Evolutionary conservation across 2,329 filamentous ascomycete genomes (phyloP), one percentile per base, ranked within the genome.

Genomic region (Diaporthe vaccinii): DNA sequence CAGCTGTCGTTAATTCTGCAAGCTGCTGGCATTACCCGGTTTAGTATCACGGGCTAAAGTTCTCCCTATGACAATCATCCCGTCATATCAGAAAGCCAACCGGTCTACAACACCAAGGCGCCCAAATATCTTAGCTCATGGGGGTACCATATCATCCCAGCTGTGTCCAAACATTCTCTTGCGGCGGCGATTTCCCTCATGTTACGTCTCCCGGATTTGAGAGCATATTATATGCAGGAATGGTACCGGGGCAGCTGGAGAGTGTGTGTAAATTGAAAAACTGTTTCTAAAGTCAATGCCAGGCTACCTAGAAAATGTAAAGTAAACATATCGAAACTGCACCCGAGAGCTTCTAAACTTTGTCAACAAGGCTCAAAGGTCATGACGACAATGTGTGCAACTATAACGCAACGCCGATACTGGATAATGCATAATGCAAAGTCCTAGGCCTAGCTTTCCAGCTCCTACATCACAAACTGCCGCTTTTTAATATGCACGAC

Each of bases 401-500:
- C 28, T 17, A 8, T 36, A 25, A 20, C 20, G 4, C 8, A 34
- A 12, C 9, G 34, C 22, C 4, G 28, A 49, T 34, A 9, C 28
- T n/a, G 10, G 15, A 2, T 17, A 10, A 34, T 41, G 15, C 17
- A 2, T 17, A 10, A 34, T 41, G 15, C 17, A 17, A 7, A 14
- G 3, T 8, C 12, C 10, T 31, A 17, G 15, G 25, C 7, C 9
- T 31, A 22, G 20, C 12, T 34, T 10, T 25, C 12, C 2, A 22
- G 20, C 20, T n/a, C 14, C 20, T 51, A 67, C 10, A 67, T 3
- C 20, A 6, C 17, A 31, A 67, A 49, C 22, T 53, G 20, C n/a
- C 46, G 62, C 22, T 74, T 59, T 41, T 71, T 77, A 22, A 79
- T 61, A 15, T 74, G 71, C 15, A 79, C 69, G n/a, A 70, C 53